Conservation (phyloP, 2,329 filamentous ascomycete genomes). For the Fonsecaea pedrosoi region DNA sequence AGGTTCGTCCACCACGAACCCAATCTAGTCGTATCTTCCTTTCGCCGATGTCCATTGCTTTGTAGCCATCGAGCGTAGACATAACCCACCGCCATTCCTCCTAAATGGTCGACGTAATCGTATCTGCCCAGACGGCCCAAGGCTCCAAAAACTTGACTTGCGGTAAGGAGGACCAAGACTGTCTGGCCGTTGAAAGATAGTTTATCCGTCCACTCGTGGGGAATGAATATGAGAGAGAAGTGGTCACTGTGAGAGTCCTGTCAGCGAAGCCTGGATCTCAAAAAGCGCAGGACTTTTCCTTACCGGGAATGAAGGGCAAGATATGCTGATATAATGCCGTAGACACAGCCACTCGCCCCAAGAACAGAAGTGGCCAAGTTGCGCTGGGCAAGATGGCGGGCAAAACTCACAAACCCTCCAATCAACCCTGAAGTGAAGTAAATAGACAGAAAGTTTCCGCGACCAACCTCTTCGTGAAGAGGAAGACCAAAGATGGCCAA, state of each 20-base stretch:
- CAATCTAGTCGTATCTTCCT: conserved; percentile 1
- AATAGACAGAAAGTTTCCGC: conserved; percentile 62
- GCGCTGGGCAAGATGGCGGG: conserved; percentile 52
- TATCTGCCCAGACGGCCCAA: conserved; percentile 45
- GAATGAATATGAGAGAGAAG: conserved; percentile 52
- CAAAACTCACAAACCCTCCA: conserved; percentile 56
- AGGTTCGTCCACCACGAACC: conserved; percentile 15
- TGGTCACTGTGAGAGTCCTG: conserved; percentile 45
- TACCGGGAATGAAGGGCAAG: conserved; percentile 57
- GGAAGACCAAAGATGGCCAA: conserved; percentile 62
- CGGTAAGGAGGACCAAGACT: conserved; percentile 47
- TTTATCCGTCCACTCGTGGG: conserved; percentile 48
- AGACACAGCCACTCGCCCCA: conserved; percentile 59
- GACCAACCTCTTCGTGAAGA: conserved; percentile 63
- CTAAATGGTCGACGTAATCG: conserved; percentile 53
- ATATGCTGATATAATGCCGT: conserved; percentile 58
- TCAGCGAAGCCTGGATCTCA: conserved; percentile 11
- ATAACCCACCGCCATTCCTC: conserved; percentile 50
- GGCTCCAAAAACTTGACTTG: conserved; percentile 46
- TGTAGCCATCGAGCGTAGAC: conserved; percentile 39
- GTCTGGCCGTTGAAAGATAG: conserved; percentile 52
- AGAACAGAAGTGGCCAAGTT: conserved; percentile 56
- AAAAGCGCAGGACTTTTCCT: conserved; percentile 32
- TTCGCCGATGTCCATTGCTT: conserved; percentile 24
- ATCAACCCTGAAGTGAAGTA: conserved; percentile 57